Evolutionary conservation across 176 grass and related monocot genomes (phyloP).

Genomic region (Paspalum notatum): DNA sequence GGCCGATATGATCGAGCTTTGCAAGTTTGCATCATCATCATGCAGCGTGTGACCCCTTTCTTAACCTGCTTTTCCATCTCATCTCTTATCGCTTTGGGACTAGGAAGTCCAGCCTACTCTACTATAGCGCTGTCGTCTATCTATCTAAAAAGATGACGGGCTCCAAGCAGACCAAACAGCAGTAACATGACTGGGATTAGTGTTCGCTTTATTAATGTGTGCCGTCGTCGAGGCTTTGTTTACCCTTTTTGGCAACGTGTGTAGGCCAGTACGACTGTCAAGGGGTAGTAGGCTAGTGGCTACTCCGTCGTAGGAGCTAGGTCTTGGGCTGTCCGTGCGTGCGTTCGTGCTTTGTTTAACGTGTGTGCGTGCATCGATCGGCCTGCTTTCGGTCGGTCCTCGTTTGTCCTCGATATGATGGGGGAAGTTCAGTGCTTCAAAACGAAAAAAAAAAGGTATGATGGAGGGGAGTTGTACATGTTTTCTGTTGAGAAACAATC

Average conservation of each 20-base stretch:
- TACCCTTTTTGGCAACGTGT: conserved; percentile 47
- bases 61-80: not conserved
- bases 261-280: no score
- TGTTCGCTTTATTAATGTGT: conserved; percentile 4
- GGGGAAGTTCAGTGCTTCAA: no score
- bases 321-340: conserved; percentile 28
- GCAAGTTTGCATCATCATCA: conserved; percentile 27
- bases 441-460: no score
- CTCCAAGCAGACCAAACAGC: conserved; percentile 40
- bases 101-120: not conserved
- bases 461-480: no score
- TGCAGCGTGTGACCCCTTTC: no score
- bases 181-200: conserved; percentile 55
- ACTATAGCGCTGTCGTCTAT: not conserved
- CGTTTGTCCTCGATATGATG: no score
- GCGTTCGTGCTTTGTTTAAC: no score
- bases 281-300: not conserved
- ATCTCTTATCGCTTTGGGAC: conserved; percentile 42
- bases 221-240: conserved; percentile 5
- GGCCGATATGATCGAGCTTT: conserved; percentile 18
- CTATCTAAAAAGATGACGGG: conserved; percentile 22
- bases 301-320: no score
- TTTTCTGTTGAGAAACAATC: no score
- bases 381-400: no score
- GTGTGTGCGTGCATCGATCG: no score